phyloP scores from a whole-genome alignment of 768 basidiomycete species.

The Amanita brunnescens region DNA sequence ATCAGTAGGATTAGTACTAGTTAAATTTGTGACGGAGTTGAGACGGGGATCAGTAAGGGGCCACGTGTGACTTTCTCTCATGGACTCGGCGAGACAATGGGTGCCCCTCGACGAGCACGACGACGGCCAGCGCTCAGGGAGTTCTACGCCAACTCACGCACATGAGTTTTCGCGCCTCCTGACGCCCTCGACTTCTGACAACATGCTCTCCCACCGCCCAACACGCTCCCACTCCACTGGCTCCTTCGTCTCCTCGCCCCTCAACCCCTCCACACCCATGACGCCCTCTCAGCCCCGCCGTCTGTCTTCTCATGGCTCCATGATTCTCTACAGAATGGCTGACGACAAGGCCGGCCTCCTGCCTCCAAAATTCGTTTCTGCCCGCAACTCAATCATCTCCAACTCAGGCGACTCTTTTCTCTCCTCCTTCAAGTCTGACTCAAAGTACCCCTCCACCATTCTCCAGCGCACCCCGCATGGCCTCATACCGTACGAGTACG shows the following conservation, averaged over 20 bases:
- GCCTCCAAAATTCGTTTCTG: conserved; percentile 22
- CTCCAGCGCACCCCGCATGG: conserved; percentile 20
- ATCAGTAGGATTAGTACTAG: no score
- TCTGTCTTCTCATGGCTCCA: conserved; percentile 34
- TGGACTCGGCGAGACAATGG: no score
- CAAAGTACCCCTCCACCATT: conserved; percentile 74
- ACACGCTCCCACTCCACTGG: conserved; percentile 6
- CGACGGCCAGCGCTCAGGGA: neutral
- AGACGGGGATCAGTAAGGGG: no score
- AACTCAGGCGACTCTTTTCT: conserved; percentile 29
- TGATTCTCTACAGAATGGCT: conserved; percentile 61
- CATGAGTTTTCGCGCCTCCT: conserved; percentile 13
- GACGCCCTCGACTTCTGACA: neutral
- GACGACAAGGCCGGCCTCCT: conserved; percentile 26
- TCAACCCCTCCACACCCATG: conserved; percentile 36
- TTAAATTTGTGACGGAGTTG: no score
- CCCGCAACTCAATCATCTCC: conserved; percentile 25
- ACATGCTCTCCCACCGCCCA: no score
- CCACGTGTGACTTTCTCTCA: no score
- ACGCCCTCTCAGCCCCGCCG: conserved; percentile 36
- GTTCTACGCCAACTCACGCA: neutral
- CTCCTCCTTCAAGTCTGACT: no score
- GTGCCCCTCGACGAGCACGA: neutral
- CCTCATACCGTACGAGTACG: conserved; percentile 63
- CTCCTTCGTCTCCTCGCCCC: conserved; percentile 41